Evolutionary conservation across 306 rosid species (phyloP), one percentile per base, ranked within the genome.

Genomic region (Castanea crenata): DNA sequence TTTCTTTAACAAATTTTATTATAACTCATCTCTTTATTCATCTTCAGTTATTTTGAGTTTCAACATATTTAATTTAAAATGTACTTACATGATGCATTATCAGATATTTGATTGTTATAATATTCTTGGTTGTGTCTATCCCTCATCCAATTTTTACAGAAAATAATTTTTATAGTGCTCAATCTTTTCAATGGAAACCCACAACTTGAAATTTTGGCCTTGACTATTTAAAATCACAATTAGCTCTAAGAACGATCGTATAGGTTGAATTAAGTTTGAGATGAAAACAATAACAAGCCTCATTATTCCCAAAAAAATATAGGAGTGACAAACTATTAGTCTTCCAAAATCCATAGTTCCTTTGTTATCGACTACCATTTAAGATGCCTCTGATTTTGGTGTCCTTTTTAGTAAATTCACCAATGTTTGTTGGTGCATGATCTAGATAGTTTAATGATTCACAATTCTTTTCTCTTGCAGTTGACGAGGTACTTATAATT

Each of bases 401-500:
- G 68, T 5, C 16, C 32, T 9, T 16, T 49, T 35, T 34, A 6
- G 57, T 56, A 55, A 59, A 59, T 32, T 83, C 70, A 56, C 57
- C 5, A 23, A 52, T 18, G 49, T 74, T 19, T 34, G 63, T 74
- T 72, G 31, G 44, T 80, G 57, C 54, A 71, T 80, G 74, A 67
- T 31, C 6, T 64, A 46, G 63, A 35, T 35, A 70, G 25, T 64
- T 73, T 78, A 49, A 55, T 14, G 62, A 59, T 55, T 65, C 32
- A 74, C 35, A 13, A 9, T 58, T 72, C 46, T 74, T 68, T 59
- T 83, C 70, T 67, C 78, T 75, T 87, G 84, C 97, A 95, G 97
- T 77, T 77, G 80, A 80, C 15, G 99, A 95, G 90, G 93, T 90
- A 72, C 97, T 95, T 69, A 87, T 95, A 74, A 92, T 95, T 87